phyloP scores from a whole-genome alignment of 2,329 filamentous ascomycete genomes.

The Bipolaris cookei region DNA sequence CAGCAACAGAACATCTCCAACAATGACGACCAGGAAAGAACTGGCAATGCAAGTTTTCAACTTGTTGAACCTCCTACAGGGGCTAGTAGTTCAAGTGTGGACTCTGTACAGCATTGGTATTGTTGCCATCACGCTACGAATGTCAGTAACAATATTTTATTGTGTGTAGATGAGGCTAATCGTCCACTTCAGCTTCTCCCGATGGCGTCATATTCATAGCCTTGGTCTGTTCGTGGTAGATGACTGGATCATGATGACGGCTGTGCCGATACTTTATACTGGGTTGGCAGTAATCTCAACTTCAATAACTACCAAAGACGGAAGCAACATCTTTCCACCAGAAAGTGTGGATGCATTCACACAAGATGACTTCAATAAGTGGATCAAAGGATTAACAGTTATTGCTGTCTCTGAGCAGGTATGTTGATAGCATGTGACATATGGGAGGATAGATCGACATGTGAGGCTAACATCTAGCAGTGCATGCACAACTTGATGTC shows the following conservation, averaged over 20 bases:
- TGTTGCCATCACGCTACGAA: constrained; percentile 34
- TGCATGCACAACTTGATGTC: constrained; percentile 67
- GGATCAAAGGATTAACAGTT: constrained; percentile 55
- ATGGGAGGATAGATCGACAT: not conserved
- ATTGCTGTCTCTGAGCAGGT: constrained; percentile 55
- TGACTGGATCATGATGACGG: constrained; percentile 29
- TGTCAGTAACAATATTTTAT: constrained; percentile 24
- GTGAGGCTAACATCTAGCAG: constrained; percentile 54
- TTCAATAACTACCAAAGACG: constrained; percentile 50
- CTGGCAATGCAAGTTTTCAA: not conserved
- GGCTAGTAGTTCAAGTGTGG: constrained; percentile 38
- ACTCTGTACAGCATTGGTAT: constrained; percentile 39
- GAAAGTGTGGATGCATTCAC: constrained; percentile 49
- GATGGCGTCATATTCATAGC: constrained; percentile 36
- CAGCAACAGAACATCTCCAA: too few species aligned
- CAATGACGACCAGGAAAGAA: not conserved
- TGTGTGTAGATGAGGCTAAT: not conserved
- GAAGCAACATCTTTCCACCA: constrained; percentile 52
- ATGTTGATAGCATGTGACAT: constrained; percentile 8
- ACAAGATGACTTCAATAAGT: constrained; percentile 48
- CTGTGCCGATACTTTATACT: constrained; percentile 42
- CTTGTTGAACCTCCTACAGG: constrained; percentile 22
- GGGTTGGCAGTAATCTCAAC: constrained; percentile 52
- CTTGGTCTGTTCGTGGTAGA: constrained; percentile 29
- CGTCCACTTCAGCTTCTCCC: constrained; percentile 28